Percentiles rank a stretch among this genome's conserved stretches.
Conservation (phyloP, 2,329 filamentous ascomycete species). For the Stylonectria norvegica region DNA sequence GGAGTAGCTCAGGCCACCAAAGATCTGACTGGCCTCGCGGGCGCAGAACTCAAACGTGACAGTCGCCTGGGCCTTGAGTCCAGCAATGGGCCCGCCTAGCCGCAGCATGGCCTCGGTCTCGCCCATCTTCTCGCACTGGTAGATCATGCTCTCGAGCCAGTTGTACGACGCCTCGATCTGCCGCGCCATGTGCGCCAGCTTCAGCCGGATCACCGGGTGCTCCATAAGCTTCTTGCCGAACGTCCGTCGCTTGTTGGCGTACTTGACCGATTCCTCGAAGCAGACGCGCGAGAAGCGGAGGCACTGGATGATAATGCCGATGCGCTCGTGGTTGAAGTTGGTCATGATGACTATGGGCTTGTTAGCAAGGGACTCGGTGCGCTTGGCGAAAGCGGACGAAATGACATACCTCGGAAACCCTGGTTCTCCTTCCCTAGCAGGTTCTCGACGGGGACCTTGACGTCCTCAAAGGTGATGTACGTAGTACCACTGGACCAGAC, state of each 20-base stretch:
- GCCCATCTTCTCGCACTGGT: slow-evolving; percentile 87
- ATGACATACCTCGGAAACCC: slow-evolving; percentile 72
- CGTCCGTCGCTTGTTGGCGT: slow-evolving; percentile 93
- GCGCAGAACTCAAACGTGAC: slow-evolving; percentile 98
- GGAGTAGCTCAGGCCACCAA: slow-evolving; percentile 88
- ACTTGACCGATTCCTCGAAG: slow-evolving; percentile 95
- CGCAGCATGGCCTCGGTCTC: slow-evolving; percentile 95
- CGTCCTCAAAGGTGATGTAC: slow-evolving; percentile 97
- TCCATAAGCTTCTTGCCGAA: slow-evolving; percentile 97
- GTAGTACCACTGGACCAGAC: slow-evolving; percentile 95
- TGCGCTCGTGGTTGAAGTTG: slow-evolving; percentile 99
- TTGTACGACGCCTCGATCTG: slow-evolving; percentile 97
- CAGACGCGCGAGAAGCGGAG: slow-evolving; percentile 93
- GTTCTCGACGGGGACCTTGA: slow-evolving; percentile 99
- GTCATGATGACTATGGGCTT: slow-evolving; percentile 79
- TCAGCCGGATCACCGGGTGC: slow-evolving; percentile 94
- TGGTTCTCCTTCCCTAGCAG: slow-evolving; percentile 96
- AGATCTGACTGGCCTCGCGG: slow-evolving; percentile 94
- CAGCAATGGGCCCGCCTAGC: slow-evolving; percentile 88
- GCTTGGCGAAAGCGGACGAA: background rate
- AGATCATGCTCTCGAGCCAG: slow-evolving; percentile 95
- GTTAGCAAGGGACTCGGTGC: slow-evolving; percentile 18
- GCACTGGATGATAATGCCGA: slow-evolving; percentile 97
- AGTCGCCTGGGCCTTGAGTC: slow-evolving; percentile 90
- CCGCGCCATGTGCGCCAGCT: slow-evolving; percentile 96